Evolutionary conservation across 176 grass and related monocot species (phyloP).

Genomic region (Oryza meridionalis): DNA sequence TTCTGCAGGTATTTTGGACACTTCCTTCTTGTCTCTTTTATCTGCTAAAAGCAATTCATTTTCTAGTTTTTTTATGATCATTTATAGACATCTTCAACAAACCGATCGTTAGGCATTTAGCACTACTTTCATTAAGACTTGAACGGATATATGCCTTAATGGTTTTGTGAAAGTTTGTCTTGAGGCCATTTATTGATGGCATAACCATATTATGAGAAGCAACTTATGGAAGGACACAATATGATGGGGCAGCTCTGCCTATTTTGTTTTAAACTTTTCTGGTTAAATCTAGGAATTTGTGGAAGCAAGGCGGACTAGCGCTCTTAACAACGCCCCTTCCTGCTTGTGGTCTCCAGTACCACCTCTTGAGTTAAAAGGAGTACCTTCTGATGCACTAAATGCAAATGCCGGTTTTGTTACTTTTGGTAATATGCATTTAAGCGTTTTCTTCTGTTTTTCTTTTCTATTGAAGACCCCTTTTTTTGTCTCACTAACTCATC

Average conservation of each 20-base stretch:
- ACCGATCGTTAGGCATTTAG: constrained; percentile 21
- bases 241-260: neutral
- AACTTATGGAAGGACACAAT: neutral
- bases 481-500: constrained; percentile 38
- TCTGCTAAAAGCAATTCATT: constrained; percentile 12
- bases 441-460: neutral
- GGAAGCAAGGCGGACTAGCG: constrained; percentile 85
- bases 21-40: constrained; percentile 30
- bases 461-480: constrained; percentile 23
- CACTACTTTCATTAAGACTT: neutral
- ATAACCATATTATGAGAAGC: constrained; percentile 8
- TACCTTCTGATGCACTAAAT: constrained; percentile 71
- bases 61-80: constrained; percentile 6
- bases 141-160: constrained; percentile 18
- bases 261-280: neutral
- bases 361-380: constrained; percentile 91
- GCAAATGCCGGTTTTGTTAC: constrained; percentile 99
- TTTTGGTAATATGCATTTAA: constrained; percentile 72
- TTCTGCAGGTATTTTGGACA: constrained; percentile 79
- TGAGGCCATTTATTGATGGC: neutral
- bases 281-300: constrained; percentile 85
- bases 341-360: constrained; percentile 90
- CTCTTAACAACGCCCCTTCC: constrained; percentile 83
- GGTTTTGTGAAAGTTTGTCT: neutral
- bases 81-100: constrained; percentile 15